Conservation (phyloP, 2,329 filamentous ascomycete genomes). For the Periglandula ipomoeae region DNA sequence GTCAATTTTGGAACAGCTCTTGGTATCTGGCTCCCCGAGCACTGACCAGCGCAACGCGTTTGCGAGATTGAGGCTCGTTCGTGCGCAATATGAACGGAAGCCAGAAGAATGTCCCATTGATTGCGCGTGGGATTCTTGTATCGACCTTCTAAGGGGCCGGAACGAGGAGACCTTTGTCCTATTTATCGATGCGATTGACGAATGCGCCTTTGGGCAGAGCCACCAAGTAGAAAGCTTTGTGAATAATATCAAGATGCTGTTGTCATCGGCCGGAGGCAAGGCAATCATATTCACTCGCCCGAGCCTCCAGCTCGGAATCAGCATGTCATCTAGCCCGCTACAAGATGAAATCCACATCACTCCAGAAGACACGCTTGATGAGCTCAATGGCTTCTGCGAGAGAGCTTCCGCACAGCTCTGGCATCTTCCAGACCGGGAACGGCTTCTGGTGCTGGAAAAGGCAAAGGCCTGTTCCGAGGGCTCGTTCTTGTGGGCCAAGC, state of each 20-base stretch:
- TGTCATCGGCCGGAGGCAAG: neutral
- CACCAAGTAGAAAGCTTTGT: neutral
- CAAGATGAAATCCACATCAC: neutral
- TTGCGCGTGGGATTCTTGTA: neutral
- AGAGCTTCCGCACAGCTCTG: neutral
- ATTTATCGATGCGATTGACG: neutral
- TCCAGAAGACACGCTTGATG: neutral
- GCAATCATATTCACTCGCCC: neutral
- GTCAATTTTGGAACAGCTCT: neutral
- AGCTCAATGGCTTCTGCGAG: neutral
- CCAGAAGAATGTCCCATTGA: neutral
- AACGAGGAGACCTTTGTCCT: neutral
- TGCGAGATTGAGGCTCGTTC: neutral
- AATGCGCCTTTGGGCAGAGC: neutral
- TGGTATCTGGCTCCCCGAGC: neutral
- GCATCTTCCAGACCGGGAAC: neutral
- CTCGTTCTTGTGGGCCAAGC: neutral
- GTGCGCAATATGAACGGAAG: neutral
- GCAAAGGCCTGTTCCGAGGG: neutral
- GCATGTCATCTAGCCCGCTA: neutral
- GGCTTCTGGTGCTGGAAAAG: neutral
- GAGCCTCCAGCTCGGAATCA: neutral
- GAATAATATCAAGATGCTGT: neutral
- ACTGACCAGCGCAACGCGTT: neutral
- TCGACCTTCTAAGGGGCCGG: neutral